Percentiles rank a stretch among this genome's conserved stretches.
These are phyloP conservation scores for Cyberlindnera maritima DNA, from an alignment of 805 yeast genomes.

Conservation along the genomic window DNA sequence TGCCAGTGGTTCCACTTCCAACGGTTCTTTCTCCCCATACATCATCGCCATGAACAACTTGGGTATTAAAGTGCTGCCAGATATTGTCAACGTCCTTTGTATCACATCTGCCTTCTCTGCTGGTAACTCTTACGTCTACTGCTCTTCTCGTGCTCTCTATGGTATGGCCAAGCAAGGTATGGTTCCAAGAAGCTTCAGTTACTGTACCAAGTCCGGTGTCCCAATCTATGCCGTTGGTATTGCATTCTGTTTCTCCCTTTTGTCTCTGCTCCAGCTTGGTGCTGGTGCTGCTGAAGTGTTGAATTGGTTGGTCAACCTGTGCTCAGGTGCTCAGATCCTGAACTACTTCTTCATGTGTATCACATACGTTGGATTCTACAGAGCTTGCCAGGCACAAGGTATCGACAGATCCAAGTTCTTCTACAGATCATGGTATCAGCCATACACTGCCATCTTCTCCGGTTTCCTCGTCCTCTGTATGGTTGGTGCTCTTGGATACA, in stretches of 20 bases:
- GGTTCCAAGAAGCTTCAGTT: conserved; percentile 59
- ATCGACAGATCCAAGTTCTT: conserved; percentile 37
- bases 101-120: conserved; percentile 55
- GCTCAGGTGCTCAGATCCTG: conserved; percentile 63
- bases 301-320: conserved; percentile 67
- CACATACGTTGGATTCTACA: conserved; percentile 61
- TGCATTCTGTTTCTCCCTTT: conserved; percentile 54
- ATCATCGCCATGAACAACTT: conserved; percentile 54
- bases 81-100: conserved; percentile 50
- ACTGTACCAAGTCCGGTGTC: conserved; percentile 63
- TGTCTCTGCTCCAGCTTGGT: conserved; percentile 65
- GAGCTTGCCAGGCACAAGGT: conserved; percentile 54
- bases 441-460: conserved; percentile 50
- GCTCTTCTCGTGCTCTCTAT: conserved; percentile 57
- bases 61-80: conserved; percentile 47
- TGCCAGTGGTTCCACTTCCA: conserved; percentile 60
- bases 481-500: conserved; percentile 64
- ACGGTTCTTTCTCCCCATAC: conserved; percentile 56
- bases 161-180: conserved; percentile 53
- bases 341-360: conserved; percentile 56
- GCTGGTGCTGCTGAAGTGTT: conserved; percentile 57
- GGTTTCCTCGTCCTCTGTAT: conserved; percentile 43
- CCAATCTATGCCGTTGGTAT: conserved; percentile 66
- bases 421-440: conserved; percentile 57
- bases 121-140: conserved; percentile 54